Evolutionary conservation across 1,284 basidiomycete genomes (phyloP), one percentile per base, ranked within the genome.

Genomic region (Rhodotorula sp.): DNA sequence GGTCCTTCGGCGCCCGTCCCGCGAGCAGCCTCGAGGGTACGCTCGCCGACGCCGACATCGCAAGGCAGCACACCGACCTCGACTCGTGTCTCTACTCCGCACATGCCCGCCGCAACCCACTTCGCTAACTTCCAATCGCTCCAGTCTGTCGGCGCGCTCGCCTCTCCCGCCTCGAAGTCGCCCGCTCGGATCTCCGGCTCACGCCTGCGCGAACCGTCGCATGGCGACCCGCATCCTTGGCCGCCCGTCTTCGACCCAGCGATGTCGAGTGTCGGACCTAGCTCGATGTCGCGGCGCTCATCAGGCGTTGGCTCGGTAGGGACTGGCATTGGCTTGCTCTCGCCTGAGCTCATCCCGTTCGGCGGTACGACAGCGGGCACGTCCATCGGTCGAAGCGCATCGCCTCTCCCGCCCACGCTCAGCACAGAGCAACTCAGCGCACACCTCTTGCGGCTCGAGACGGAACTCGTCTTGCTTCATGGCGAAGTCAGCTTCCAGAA

Each of bases 401-500:
- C 40, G 40, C 30, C 30, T 40, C 54, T 30, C 34, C 40, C 40
- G 5, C 53, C 53, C 9, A 28, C 61, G 11, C 5, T 54, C 16
- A 10, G 28, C 10, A 51, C 50, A 22, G 34, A n/a, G 6, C 57
- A 55, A 6, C 83, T 89, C 61, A 81, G 84, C 37, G 86, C 86
- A 1, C 89, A 88, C 1, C 82, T 92, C 40, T 83, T 87, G 26
- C 83, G 82, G 13, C 80, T 92, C 65, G 90, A 92, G 78, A 84
- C 87, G 55, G 89, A 91, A 76, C 83, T 89, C 4, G 79, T 91
- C 10, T 80, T 91, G 47, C 81, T 92, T 34, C 84, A 87, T 62
- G 90, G 87, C 77, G 89, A 91, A 73, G 85, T 91, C 52, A 90
- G 90, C 77, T 89, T 91, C 68, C 89, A 92, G 80, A 81, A 88